These are phyloP conservation scores for Discostella stelligera DNA, from an alignment of 352 stramenopile genomes.

Conservation along the genomic window DNA sequence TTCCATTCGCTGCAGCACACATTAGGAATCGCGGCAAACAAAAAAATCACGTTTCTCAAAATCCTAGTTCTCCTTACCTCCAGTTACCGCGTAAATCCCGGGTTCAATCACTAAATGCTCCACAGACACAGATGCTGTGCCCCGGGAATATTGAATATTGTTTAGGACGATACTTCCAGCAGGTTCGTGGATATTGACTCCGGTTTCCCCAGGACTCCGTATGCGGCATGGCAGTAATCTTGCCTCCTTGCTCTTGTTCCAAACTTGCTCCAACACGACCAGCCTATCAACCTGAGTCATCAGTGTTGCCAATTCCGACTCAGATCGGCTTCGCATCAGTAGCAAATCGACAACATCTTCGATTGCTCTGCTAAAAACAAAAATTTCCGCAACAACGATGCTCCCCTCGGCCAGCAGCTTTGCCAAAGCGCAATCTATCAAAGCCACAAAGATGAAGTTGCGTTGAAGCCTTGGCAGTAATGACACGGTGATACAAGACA, in stretches of 20 bases:
- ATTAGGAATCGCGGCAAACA: conserved; percentile 1
- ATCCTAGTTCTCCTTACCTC: conserved; percentile 48
- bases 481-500: not conserved
- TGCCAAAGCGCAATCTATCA: conserved; percentile 78
- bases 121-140: conserved; percentile 52
- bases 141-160: conserved; percentile 72
- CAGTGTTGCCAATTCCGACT: conserved; percentile 74
- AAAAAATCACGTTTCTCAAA: conserved; percentile 3
- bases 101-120: conserved; percentile 68
- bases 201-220: not conserved
- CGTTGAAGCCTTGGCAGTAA: conserved; percentile 69
- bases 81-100: conserved; percentile 77
- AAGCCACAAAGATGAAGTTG: conserved; percentile 74
- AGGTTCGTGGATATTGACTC: conserved; percentile 3
- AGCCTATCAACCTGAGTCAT: conserved; percentile 73
- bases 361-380: conserved; percentile 77
- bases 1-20: conserved; percentile 18
- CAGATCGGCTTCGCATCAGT: conserved; percentile 71
- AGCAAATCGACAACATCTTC: conserved; percentile 78
- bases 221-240: conserved; percentile 58
- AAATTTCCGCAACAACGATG: conserved; percentile 74
- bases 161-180: conserved; percentile 55
- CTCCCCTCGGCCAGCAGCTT: conserved; percentile 66
- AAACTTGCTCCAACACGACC: conserved; percentile 56
- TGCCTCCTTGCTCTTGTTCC: conserved; percentile 55